phyloP scores from a whole-genome alignment of 441 rosid species.

The Capsella rubella region DNA sequence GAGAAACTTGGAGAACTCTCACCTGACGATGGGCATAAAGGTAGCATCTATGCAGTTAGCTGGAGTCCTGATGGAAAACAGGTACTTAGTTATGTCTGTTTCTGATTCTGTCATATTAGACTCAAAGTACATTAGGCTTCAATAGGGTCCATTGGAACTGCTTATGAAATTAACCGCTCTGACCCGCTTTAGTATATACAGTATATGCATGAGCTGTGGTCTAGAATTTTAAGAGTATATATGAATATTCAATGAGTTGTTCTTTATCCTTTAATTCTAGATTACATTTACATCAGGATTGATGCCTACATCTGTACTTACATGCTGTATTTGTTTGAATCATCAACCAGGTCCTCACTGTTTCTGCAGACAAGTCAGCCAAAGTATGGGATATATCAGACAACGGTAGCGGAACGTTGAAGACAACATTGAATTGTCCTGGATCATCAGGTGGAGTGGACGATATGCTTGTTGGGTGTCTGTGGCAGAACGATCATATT shows the following conservation, averaged over 20 bases:
- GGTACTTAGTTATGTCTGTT: slow-evolving; percentile 49
- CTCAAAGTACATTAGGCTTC: not conserved
- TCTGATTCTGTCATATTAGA: not conserved
- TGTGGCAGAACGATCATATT: slow-evolving; percentile 88
- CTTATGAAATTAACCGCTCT: not conserved
- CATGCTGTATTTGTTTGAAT: slow-evolving; percentile 33
- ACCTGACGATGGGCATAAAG: slow-evolving; percentile 85
- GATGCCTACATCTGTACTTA: slow-evolving; percentile 4
- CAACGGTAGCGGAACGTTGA: slow-evolving; percentile 69
- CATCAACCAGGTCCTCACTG: slow-evolving; percentile 75
- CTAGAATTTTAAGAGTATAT: not conserved
- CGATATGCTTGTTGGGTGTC: slow-evolving; percentile 96
- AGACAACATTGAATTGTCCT: slow-evolving; percentile 68
- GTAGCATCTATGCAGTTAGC: slow-evolving; percentile 89
- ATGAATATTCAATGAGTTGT: not conserved
- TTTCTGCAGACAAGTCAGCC: slow-evolving; percentile 96
- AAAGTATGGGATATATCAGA: slow-evolving; percentile 90
- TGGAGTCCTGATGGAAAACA: slow-evolving; percentile 95
- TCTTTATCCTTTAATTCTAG: not conserved
- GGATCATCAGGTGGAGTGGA: slow-evolving; percentile 83
- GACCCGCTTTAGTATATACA: not conserved
- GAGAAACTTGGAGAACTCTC: slow-evolving; percentile 81
- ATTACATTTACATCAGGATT: not conserved
- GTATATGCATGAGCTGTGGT: slow-evolving; percentile 8
- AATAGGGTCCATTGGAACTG: not conserved